Evolutionary conservation across 257 asterid genomes (phyloP).

Genomic region (Fraxinus quadrangulata): DNA sequence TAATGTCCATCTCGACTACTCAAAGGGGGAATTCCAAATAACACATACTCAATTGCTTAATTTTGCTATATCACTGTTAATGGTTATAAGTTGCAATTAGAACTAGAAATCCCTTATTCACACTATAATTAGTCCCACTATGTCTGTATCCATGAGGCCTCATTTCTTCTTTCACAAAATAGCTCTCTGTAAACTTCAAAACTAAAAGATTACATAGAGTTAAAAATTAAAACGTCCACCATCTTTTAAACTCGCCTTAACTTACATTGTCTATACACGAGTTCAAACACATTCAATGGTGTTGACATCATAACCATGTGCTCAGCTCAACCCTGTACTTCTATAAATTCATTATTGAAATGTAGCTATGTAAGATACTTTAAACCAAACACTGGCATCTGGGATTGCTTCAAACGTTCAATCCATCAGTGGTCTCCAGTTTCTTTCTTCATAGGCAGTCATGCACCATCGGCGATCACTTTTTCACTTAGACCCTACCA

Average conservation of each 20-base stretch:
- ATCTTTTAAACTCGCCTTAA: not conserved
- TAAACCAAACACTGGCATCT: not conserved
- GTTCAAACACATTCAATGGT: not conserved
- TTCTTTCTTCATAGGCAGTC: conserved; percentile 4
- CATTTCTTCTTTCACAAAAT: not conserved
- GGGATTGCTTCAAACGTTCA: not conserved
- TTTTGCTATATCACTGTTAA: not conserved
- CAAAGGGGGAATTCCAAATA: not conserved
- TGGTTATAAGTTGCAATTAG: not conserved
- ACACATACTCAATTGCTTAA: not conserved
- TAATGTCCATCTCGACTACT: not conserved
- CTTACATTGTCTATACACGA: not conserved
- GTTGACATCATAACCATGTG: not conserved
- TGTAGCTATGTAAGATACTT: not conserved
- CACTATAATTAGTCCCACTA: not conserved
- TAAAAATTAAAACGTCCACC: not conserved
- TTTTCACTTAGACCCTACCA: not conserved
- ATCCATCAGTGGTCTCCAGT: not conserved
- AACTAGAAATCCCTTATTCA: not conserved
- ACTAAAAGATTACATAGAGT: not conserved
- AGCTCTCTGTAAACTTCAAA: not conserved
- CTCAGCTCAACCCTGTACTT: not conserved
- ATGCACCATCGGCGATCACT: not conserved
- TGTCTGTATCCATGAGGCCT: not conserved
- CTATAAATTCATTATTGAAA: not conserved